Evolutionary conservation across 805 yeast genomes (phyloP).

Genomic region (Hanseniaspora valbyensis): DNA sequence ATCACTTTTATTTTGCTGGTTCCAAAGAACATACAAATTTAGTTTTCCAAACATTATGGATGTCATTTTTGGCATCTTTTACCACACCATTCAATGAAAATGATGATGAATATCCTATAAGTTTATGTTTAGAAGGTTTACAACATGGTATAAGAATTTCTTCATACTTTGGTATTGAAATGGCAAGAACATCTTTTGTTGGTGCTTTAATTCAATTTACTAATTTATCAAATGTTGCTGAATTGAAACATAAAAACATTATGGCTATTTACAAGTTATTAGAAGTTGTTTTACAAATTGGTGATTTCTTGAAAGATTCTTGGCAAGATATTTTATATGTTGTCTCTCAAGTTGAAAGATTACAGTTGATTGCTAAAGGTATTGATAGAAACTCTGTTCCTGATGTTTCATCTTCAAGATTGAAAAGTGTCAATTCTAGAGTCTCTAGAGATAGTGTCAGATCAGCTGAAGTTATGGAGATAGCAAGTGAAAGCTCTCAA

Average conservation of each 20-base stretch:
- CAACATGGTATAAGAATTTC: conserved; percentile 72
- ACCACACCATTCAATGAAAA: conserved; percentile 89
- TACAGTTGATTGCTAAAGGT: conserved; percentile 80
- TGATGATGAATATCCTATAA: conserved; percentile 55
- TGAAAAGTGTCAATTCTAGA: conserved; percentile 35
- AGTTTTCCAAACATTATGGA: conserved; percentile 90
- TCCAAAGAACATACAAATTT: conserved; percentile 85
- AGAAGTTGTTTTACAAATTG: conserved; percentile 68
- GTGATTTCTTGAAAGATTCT: conserved; percentile 57
- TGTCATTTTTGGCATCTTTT: conserved; percentile 89
- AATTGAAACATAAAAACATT: conserved; percentile 67
- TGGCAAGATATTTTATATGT: conserved; percentile 79
- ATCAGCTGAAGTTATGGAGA: conserved; percentile 15
- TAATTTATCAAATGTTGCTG: conserved; percentile 65
- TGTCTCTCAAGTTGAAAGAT: conserved; percentile 82
- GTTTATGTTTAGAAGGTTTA: conserved; percentile 72
- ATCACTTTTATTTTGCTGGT: conserved; percentile 67
- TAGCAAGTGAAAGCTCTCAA: conserved; percentile 32
- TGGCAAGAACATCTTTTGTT: conserved; percentile 80
- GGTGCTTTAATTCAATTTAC: conserved; percentile 83
- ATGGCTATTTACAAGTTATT: conserved; percentile 66
- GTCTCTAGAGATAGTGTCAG: conserved; percentile 12
- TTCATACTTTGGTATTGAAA: conserved; percentile 68
- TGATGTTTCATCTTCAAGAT: conserved; percentile 66
- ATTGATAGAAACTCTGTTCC: conserved; percentile 75